phyloP scores from a whole-genome alignment of 2,329 filamentous ascomycete species.

The Colletotrichum destructivum region DNA sequence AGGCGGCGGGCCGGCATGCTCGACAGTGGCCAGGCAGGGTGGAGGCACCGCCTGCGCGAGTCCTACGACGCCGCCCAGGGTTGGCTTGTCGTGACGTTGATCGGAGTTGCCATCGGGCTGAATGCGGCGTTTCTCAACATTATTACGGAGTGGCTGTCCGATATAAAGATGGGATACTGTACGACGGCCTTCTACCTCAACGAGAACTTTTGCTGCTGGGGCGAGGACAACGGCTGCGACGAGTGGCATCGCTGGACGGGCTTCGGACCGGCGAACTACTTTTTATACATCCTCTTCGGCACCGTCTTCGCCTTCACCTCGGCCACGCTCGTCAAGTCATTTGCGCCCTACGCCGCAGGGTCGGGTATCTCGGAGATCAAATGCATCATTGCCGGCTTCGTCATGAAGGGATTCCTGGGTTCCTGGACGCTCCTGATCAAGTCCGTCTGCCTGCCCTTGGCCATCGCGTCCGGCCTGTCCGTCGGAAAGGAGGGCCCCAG shows the following conservation, averaged over 20 bases:
- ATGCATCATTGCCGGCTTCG: slow-evolving; percentile 97
- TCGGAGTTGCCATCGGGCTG: slow-evolving; percentile 91
- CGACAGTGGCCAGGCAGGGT: slow-evolving; percentile 78
- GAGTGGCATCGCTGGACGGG: slow-evolving; percentile 94
- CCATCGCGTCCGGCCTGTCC: slow-evolving; percentile 93
- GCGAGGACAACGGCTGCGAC: slow-evolving; percentile 87
- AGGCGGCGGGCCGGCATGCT: slow-evolving; percentile 81
- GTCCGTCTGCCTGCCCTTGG: slow-evolving; percentile 88
- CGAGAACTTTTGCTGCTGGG: slow-evolving; percentile 98
- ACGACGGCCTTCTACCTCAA: slow-evolving; percentile 97
- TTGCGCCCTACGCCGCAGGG: slow-evolving; percentile 95
- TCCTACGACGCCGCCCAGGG: slow-evolving; percentile 97
- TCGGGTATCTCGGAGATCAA: slow-evolving; percentile 99
- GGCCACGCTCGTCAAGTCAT: slow-evolving; percentile 88
- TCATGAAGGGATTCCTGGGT: slow-evolving; percentile 98
- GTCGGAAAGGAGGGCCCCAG: slow-evolving; percentile 98
- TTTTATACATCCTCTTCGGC: slow-evolving; percentile 91
- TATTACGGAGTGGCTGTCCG: slow-evolving; percentile 95
- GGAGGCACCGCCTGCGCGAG: slow-evolving; percentile 85
- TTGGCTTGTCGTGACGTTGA: slow-evolving; percentile 97
- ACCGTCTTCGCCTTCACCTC: slow-evolving; percentile 86
- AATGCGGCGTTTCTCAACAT: slow-evolving; percentile 97
- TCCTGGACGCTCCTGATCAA: slow-evolving; percentile 95
- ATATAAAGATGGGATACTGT: slow-evolving; percentile 97
- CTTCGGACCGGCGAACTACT: slow-evolving; percentile 84